These are phyloP conservation scores for Penicillium vulpinum DNA, from an alignment of 2,329 filamentous ascomycete genomes.

Conservation along the genomic window DNA sequence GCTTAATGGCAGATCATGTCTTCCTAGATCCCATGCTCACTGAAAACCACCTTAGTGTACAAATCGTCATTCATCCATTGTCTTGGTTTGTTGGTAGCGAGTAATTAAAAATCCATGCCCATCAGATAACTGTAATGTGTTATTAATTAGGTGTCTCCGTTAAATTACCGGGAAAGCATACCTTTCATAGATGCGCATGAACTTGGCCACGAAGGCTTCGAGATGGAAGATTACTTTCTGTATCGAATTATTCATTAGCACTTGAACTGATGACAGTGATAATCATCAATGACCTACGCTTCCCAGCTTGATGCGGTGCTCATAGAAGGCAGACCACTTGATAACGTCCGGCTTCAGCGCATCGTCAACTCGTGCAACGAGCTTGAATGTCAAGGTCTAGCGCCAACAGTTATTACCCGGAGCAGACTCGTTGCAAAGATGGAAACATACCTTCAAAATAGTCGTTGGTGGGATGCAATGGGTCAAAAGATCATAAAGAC, in stretches of 20 bases:
- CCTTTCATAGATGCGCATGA: slow-evolving; percentile 95
- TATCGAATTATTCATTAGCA: slow-evolving; percentile 9
- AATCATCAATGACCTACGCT: slow-evolving; percentile 48
- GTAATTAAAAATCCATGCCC: slow-evolving; percentile 69
- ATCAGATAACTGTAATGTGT: slow-evolving; percentile 56
- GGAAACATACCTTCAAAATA: slow-evolving; percentile 68
- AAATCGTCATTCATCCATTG: slow-evolving; percentile 33
- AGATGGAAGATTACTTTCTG: slow-evolving; percentile 95
- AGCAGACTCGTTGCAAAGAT: not conserved
- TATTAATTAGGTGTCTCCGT: slow-evolving; percentile 35
- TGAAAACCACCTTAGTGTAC: slow-evolving; percentile 20
- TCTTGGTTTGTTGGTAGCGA: slow-evolving; percentile 5
- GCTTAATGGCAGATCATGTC: not conserved
- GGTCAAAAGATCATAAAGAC: slow-evolving; percentile 94
- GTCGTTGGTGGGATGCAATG: slow-evolving; percentile 96
- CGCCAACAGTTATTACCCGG: not conserved
- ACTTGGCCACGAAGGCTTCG: slow-evolving; percentile 97
- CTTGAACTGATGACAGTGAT: too few relatives aligned
- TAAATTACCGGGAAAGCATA: slow-evolving; percentile 47
- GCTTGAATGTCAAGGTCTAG: slow-evolving; percentile 83
- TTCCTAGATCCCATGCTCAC: not conserved
- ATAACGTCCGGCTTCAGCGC: slow-evolving; percentile 87
- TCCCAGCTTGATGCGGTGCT: slow-evolving; percentile 88
- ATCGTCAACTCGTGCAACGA: slow-evolving; percentile 84
- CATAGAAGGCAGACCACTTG: slow-evolving; percentile 95